Evolutionary conservation across 495 filamentous ascomycete genomes (phyloP), one percentile per base, ranked within the genome.

Genomic region (Trichoderma asperelloides): DNA sequence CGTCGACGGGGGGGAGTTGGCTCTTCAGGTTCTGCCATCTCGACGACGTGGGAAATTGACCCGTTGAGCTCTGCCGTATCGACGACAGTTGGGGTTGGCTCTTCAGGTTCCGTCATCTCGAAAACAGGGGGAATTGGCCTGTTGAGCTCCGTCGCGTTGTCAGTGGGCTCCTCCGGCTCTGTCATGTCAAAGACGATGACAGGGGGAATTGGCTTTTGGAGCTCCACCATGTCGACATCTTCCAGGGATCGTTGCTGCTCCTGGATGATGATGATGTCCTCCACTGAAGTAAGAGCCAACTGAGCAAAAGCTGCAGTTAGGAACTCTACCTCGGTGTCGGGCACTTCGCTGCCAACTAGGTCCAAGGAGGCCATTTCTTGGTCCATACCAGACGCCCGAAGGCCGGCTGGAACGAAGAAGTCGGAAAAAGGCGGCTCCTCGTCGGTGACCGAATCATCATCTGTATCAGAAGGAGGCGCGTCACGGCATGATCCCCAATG

Each of bases 381-480:
- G 55, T 60, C 55, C 55, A 60, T 13, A 12, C 55, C 23, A 60
- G 55, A 60, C 13, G 27, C 55, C 55, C 55, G 55, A 60, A 60
- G 55, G 55, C 27, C n/a, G 55, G 23, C 5, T 30, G 25, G 23
- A 60, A 23, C 55, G 55, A 60, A 60, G 55, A 13, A 60, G 11
- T 60, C 55, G 8, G 55, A 60, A 30, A 60, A 25, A n/a, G 49
- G 55, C 23, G 23, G 13, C 27, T 28, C 55, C 55, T 13, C 2
- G 55, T 12, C 16, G 21, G 27, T 60, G 23, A 28, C 55, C 9
- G 27, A 9, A 9, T 60, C 55, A 25, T 60, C 55, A 13, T 23
- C 18, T 5, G 55, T 30, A 30, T 60, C 55, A 25, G 9, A 60
- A 60, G 23, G 2, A 28, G 55, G 7, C 43, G 43, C 43, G 33